phyloP scores from a whole-genome alignment of 2,329 filamentous ascomycete species.

The Cordyceps cicadae region DNA sequence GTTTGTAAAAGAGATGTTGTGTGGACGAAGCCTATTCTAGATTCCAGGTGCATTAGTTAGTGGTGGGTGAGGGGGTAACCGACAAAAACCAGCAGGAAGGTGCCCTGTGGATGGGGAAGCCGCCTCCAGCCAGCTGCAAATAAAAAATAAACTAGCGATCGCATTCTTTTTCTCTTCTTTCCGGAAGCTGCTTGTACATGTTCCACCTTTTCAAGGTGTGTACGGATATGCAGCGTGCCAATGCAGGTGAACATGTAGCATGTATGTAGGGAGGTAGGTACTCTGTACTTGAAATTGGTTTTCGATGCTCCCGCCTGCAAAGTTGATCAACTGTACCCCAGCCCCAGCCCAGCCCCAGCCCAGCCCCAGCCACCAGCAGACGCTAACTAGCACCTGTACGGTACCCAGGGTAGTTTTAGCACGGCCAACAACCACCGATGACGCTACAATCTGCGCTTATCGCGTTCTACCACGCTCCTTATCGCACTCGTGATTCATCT shows the following conservation, averaged over 20 bases:
- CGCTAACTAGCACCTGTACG: neutral
- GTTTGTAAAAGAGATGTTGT: neutral
- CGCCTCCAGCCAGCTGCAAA: neutral
- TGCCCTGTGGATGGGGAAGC: neutral
- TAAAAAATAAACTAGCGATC: too few species aligned
- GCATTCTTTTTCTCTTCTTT: too few species aligned
- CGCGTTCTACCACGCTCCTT: slow-evolving; percentile 1
- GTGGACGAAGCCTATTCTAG: neutral
- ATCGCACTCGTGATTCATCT: neutral
- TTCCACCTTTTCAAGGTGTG: too few species aligned
- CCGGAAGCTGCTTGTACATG: too few species aligned
- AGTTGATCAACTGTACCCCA: neutral
- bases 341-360: neutral
- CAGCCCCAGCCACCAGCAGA: neutral
- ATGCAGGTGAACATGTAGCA: neutral
- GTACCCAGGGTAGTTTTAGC: neutral
- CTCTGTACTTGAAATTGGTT: too few species aligned
- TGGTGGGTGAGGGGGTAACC: neutral
- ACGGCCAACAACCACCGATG: slow-evolving; percentile 2
- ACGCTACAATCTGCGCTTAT: slow-evolving; percentile 6
- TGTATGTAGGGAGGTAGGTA: too few species aligned
- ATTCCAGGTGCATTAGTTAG: neutral
- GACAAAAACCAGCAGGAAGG: neutral
- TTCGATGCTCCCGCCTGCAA: neutral
- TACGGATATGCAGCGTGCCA: neutral